These are phyloP conservation scores for Myriosclerotinia duriaeana DNA, from an alignment of 2,329 filamentous ascomycete species.

Conservation along the genomic window DNA sequence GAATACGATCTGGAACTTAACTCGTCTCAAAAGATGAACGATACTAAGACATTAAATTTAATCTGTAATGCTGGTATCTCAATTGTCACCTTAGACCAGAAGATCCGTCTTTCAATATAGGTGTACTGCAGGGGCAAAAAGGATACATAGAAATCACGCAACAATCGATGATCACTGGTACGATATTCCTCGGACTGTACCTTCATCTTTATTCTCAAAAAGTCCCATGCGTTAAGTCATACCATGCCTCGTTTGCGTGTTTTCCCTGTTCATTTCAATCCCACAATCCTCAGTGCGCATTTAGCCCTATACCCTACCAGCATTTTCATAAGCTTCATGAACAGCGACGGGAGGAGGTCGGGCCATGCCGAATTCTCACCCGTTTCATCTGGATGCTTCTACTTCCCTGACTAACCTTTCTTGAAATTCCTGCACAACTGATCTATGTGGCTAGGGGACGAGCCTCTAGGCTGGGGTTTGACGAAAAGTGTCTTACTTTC, in stretches of 20 bases:
- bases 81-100: not conserved
- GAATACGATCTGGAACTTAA: not conserved
- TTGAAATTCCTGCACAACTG: not conserved
- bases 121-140: not conserved
- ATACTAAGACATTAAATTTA: not conserved
- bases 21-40: not conserved
- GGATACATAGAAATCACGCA: not conserved
- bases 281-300: not conserved
- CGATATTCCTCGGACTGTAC: not conserved
- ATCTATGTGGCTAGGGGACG: not conserved
- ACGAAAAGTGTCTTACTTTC: constrained; percentile 16
- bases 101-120: not conserved
- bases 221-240: not conserved
- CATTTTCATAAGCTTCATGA: constrained; percentile 6
- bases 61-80: not conserved
- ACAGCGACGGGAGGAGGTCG: not conserved
- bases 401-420: not conserved
- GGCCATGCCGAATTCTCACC: not conserved
- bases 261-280: not conserved
- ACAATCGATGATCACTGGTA: not conserved
- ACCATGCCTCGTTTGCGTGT: not conserved
- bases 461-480: not conserved
- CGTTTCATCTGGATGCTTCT: constrained; percentile 10
- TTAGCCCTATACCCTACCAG: constrained; percentile 2
- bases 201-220: not conserved